These are phyloP conservation scores for Fusarium neocosmosporiellum DNA, from an alignment of 2,329 filamentous ascomycete species.

Conservation along the genomic window DNA sequence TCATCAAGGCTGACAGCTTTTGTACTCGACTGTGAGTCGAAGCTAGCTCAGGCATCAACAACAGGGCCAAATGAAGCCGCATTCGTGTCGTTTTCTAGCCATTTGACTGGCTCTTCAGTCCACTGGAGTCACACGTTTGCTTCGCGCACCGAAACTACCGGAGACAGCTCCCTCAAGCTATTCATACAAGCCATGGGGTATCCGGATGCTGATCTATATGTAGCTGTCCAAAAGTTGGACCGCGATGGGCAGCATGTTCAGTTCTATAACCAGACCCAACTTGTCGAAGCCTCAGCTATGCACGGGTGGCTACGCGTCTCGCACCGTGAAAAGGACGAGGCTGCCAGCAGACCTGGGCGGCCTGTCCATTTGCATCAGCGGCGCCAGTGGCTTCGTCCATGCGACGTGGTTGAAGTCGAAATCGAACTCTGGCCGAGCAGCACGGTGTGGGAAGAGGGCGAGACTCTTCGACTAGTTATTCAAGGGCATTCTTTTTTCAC, in stretches of 20 bases:
- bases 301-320: neutral
- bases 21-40: neutral
- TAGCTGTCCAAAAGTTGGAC: neutral
- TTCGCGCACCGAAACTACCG: neutral
- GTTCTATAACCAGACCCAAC: neutral
- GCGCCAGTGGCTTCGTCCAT: neutral
- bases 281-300: neutral
- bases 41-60: neutral
- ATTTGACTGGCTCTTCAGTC: neutral
- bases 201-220: neutral
- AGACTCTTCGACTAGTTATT: slow-evolving; percentile 1
- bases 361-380: neutral
- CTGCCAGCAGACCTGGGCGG: neutral
- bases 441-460: slow-evolving; percentile 11
- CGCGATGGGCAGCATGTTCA: neutral
- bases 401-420: slow-evolving; percentile 8
- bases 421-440: slow-evolving; percentile 13
- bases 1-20: neutral
- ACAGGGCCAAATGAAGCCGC: neutral
- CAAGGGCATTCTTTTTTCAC: neutral
- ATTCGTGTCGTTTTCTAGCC: neutral
- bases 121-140: neutral
- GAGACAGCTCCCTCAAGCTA: neutral
- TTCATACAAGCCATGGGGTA: neutral
- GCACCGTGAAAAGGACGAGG: neutral